Base-by-base conservation (phyloP, 257 asterid species). In the Plantago major region DNA sequence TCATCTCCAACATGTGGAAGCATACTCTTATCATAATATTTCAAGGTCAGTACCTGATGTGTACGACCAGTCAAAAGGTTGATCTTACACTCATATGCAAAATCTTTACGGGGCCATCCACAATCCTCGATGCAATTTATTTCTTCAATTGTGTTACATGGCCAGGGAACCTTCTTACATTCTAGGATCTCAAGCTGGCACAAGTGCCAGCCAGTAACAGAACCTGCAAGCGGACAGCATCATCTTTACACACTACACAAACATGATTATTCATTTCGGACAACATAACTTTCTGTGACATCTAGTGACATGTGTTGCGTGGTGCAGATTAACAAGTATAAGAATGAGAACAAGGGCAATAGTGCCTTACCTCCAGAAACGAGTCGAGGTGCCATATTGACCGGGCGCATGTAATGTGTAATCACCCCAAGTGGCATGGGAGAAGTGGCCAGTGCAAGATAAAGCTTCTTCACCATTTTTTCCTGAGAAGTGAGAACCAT, bases 181-280 rank as follows among this genome's bases (percentile, higher is more conserved):
- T 92, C 95, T 71, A 89, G 48, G 69, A 92, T 92, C 84, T 89
- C 99, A 71, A 92, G 97, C 80, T 84, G 90, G 89, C 99, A 92
- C 63, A 80, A 64, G 60, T 63, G 69, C 96, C 99, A 89, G 58
- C 95, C 79, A 37, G 64, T 58, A 42, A 80, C 73, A 64, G 66
- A 63, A 68, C 84, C 98, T 85, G 88, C 76, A 76, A 45, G 73
- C 77, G 68, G 26, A 22, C 46, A 46, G 10, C 19, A 55, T 19
- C 46, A 40, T 33, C 11, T 67, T 44, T 37, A 19, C 52, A 46
- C 44, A 52, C 37, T 7, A 9, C 44, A 63, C 26, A 7, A 13
- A 71, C 9, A 18, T 9, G 19, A 26, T 55, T 42, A 22, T 63
- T n/a, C n/a, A n/a, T 16, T 57, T 46, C 37, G 49, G 61, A 37